Evolutionary conservation across 1,284 basidiomycete genomes (phyloP), one percentile per base, ranked within the genome.

Genomic region (Coniferiporia sulphurascens): DNA sequence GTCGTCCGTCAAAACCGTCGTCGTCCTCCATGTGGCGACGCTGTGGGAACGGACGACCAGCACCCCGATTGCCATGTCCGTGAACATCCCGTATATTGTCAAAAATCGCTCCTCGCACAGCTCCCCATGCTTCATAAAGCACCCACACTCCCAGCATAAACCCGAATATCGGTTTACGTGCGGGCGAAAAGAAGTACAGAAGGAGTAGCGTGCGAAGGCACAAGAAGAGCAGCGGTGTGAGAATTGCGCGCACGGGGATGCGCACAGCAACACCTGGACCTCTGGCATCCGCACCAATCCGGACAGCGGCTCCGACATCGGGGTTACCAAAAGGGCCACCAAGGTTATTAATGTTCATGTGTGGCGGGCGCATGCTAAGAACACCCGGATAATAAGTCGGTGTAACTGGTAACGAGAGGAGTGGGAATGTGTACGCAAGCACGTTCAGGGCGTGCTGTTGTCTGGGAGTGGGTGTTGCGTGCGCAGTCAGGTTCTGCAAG

Each of bases 141-240:
- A 89, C 81, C 86, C 87, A 91, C 4, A 75, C 80, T 19, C 85
- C 72, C 36, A 92, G 77, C 53, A 89, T 70, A 22, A 88, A 62
- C 21, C 84, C 84, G 61, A 91, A 82, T 12, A 91, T 67, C 1
- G 89, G 89, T 61, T 88, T 87, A 64, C 86, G 78, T 2, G 86
- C 81, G 0, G 89, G 89, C 1, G 86, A 85, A 66, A 92, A 85
- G 72, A 92, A 89, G 69, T 90, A 91, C 5, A 92, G 76, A 45
- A 92, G 73, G 13, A 92, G 76, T 13, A 83, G 66, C 0, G 86
- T 89, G 52, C 89, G 84, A 67, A 91, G 76, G 15, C 81, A 62
- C 32, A 91, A 78, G 77, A 91, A 80, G 49, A 86, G 65, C 9
- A 91, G 68, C 0, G 89, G 87, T 12, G 83, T 76, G 44, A 91